phyloP scores from a whole-genome alignment of 495 filamentous ascomycete genomes.

The Podospora didyma region DNA sequence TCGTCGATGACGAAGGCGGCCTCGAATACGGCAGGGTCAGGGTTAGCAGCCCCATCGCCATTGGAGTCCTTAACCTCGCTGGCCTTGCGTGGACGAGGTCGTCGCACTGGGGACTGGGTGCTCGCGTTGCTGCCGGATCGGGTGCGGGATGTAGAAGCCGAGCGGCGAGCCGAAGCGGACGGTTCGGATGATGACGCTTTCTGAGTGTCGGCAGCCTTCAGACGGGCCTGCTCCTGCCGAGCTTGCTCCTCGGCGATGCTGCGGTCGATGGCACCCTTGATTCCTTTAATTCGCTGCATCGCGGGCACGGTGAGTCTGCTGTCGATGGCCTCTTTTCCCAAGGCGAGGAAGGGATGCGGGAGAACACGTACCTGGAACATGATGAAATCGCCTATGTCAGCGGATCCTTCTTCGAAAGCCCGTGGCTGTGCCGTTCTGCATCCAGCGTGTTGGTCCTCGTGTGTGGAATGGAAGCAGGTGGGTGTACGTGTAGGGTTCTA shows the following conservation, averaged over 20 bases:
- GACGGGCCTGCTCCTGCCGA: slow-evolving; percentile 51
- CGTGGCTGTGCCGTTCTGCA: background rate
- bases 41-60: slow-evolving; percentile 44
- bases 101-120: slow-evolving; percentile 32
- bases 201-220: slow-evolving; percentile 30
- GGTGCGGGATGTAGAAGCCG: slow-evolving; percentile 41
- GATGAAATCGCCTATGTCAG: slow-evolving; percentile 1
- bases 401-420: background rate
- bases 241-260: slow-evolving; percentile 88
- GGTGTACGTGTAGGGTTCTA: too few relatives aligned
- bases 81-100: slow-evolving; percentile 40
- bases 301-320: background rate
- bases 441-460: background rate
- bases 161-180: slow-evolving; percentile 43
- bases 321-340: too few relatives aligned
- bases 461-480: too few relatives aligned
- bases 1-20: slow-evolving; percentile 78
- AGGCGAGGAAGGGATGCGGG: background rate
- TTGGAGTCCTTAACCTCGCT: slow-evolving; percentile 35
- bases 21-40: slow-evolving; percentile 83
- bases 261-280: slow-evolving; percentile 81
- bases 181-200: too few relatives aligned
- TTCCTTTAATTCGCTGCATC: slow-evolving; percentile 71
- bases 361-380: slow-evolving; percentile 48
- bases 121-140: slow-evolving; percentile 47